Evolutionary conservation across 495 filamentous ascomycete species (phyloP).

Genomic region (Aspergillus heteromorphus): DNA sequence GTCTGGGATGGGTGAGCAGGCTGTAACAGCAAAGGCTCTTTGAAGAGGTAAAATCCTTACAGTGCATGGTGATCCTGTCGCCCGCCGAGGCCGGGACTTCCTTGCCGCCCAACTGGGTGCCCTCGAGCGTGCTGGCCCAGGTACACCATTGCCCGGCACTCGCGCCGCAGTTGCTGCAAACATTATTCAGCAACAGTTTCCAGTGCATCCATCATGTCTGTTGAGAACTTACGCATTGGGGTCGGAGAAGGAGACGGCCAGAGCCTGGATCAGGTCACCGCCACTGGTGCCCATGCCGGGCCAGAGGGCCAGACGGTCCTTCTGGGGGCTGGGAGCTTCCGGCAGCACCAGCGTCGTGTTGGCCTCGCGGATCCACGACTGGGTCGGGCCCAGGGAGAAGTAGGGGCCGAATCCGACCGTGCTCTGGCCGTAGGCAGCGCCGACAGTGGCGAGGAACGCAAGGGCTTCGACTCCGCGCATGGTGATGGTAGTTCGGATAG

Average conservation of each 20-base stretch:
- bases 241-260: conserved; percentile 29
- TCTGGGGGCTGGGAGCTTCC: conserved; percentile 20
- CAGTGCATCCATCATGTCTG: too few species aligned
- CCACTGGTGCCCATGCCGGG: conserved; percentile 33
- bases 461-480: conserved; percentile 6
- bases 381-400: conserved; percentile 30
- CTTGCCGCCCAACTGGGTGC: conserved; percentile 16
- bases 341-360: conserved; percentile 30
- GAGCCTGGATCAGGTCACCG: conserved; percentile 35
- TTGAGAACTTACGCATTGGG: conserved; percentile 16
- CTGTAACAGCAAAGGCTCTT: neutral
- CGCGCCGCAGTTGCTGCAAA: conserved; percentile 28
- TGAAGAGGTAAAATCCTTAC: conserved; percentile 2
- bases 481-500: neutral
- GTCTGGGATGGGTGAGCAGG: conserved; percentile 16
- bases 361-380: conserved; percentile 31
- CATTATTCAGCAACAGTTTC: neutral
- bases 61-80: conserved; percentile 22
- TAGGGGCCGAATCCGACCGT: conserved; percentile 27
- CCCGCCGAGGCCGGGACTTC: conserved; percentile 19
- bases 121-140: conserved; percentile 31
- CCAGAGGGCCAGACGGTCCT: conserved; percentile 31
- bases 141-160: conserved; percentile 30
- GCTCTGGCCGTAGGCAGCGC: conserved; percentile 12
- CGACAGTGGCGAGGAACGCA: conserved; percentile 11